Base-by-base conservation (phyloP, 108 stramenopile species). In the Pinguiococcus pyrenoidosus region DNA sequence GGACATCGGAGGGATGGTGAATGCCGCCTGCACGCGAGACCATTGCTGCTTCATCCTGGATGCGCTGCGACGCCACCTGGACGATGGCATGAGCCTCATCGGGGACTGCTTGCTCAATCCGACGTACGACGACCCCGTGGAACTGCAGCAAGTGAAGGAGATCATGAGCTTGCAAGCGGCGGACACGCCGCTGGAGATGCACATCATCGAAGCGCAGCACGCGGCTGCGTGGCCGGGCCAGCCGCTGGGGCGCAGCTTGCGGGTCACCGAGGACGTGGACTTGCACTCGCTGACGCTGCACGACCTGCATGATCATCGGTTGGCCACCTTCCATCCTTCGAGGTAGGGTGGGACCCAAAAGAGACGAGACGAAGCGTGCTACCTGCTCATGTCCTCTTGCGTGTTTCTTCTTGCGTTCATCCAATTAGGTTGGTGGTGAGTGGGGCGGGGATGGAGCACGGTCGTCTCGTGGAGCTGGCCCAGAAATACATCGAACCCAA, bases 371-470 rank as follows among this genome's bases (percentile, higher is more conserved):
- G 12, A 40, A 18, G 18, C 1, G 9, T 5, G 8, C 17, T 40
- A 17, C 21, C 39, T 40, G 8, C 39, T 17, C 3, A 40, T 16
- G 39, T 20, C 21, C 16, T 20, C 16, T 20, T 16, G 18, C 13
- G 39, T 20, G 39, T 9, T 9, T 9, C 39, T 40, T 2, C n/a
- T 9, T 8, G 13, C 39, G 1, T 40, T n/a, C n/a, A n/a, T 40
- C 39, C 39, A 40, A 18, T 43, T 83, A 72, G 73, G 22, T 69
- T 90, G 54, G 89, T 96, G 4, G 63, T 99, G 30, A 82, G 84
- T 3, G 93, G 82, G 13, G 83, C 92, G 22, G 97, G 97, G 3
- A 77, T 99, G 30, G 74, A 72, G 13, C 97, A 99, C 72, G 84
- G 83, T 13, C 62, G 74, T 29, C 47, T 99, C 24, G 85, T 96